Evolutionary conservation across 805 yeast genomes (phyloP), one percentile per base, ranked within the genome.

Genomic region (Wickerhamomyces kurtzmanii): DNA sequence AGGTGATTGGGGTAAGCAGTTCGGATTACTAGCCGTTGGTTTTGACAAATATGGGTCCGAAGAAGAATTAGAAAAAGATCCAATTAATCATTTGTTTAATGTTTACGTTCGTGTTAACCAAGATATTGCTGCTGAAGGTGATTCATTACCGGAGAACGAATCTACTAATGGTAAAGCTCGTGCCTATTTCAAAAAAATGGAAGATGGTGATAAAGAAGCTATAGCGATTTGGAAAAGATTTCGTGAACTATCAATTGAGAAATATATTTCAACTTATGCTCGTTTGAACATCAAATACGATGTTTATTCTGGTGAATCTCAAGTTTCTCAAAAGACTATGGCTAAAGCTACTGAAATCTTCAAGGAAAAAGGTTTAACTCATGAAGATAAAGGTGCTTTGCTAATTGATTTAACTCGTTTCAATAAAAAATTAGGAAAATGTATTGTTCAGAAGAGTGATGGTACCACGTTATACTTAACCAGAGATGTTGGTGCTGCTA

Each of bases 1-100:
- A 41, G 99, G 99, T 48, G 99, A 91, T 60, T 91, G 98, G 98
- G 99, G 99, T 32, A 91, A 91, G 60, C 99, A 91, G 64, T 91
- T 89, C 49, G 99, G 98, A 57, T 55, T 91, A 25, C 68, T 91
- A 43, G 98, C 97, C 15, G 80, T 91, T 37, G 99, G 96, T 26
- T 91, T 79, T 55, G 71, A 74, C 31, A 75, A 71, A 48, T 91
- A 81, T 51, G 99, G 99, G 27, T 57, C 68, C 37, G 94, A 80
- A 51, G 82, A 76, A 47, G 60, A 61, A 29, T 67, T 91, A 38
- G 63, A 63, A 31, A 45, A 49, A 26, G 91, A 91, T 53, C 96
- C 99, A 32, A 87, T 91, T 51, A 76, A 85, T 58, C 98, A 91
- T 56, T 69, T 91, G 52, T 91, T 87, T 47, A 89, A 87, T 33